Percentiles rank a stretch among this genome's conserved stretches.
phyloP scores from a whole-genome alignment of 2,329 filamentous ascomycete genomes.

The Sporothrix curviconia region DNA sequence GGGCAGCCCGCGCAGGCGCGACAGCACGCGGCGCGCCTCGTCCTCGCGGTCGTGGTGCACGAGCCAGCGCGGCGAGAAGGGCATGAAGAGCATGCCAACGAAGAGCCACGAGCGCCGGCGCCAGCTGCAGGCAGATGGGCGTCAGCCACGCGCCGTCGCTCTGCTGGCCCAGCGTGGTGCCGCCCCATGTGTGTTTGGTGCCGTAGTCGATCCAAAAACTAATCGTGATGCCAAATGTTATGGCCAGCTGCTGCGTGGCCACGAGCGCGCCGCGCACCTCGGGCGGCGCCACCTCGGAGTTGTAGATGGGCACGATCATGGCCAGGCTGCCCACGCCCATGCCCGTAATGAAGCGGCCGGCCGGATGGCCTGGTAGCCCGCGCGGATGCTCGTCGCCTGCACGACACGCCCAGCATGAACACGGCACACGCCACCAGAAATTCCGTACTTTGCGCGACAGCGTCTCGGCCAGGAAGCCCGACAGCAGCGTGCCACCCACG shows the following conservation, averaged over 20 bases:
- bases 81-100: slow-evolving; percentile 71
- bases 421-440: slow-evolving; percentile 59
- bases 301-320: slow-evolving; percentile 50
- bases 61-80: slow-evolving; percentile 71
- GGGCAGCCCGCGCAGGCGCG: slow-evolving; percentile 55
- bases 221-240: slow-evolving; percentile 58
- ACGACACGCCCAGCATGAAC: slow-evolving; percentile 68
- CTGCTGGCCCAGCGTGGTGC: slow-evolving; percentile 40
- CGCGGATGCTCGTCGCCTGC: slow-evolving; percentile 54
- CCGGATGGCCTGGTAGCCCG: slow-evolving; percentile 54
- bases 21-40: slow-evolving; percentile 58
- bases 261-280: slow-evolving; percentile 43
- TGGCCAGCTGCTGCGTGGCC: slow-evolving; percentile 45
- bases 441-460: slow-evolving; percentile 62
- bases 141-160: slow-evolving; percentile 66
- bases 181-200: slow-evolving; percentile 63
- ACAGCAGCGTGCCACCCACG: slow-evolving; percentile 67
- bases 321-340: slow-evolving; percentile 64
- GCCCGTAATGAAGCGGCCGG: slow-evolving; percentile 65
- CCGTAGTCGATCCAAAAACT: slow-evolving; percentile 60
- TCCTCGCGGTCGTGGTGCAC: slow-evolving; percentile 62
- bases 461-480: slow-evolving; percentile 64
- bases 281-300: slow-evolving; percentile 42
- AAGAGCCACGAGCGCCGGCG: slow-evolving; percentile 60
- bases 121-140: slow-evolving; percentile 64